phyloP scores from a whole-genome alignment of 306 rosid species.

The Senna siamea region DNA sequence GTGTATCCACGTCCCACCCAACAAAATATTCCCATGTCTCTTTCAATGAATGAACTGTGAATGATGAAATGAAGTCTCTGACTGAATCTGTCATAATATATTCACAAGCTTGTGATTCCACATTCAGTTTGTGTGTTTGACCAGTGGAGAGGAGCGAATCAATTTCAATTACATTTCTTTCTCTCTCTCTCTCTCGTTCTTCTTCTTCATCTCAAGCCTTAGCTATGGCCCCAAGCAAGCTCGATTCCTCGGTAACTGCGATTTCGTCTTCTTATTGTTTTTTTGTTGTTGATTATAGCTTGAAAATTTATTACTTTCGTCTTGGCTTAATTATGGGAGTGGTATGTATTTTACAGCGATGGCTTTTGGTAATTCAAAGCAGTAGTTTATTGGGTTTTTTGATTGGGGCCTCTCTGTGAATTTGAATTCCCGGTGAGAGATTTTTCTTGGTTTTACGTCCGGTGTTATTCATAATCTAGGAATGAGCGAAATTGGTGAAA shows the following conservation, averaged over 20 bases:
- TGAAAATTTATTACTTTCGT: not conserved
- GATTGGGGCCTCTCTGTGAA: constrained; percentile 13
- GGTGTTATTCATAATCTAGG: not conserved
- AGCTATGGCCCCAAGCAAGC: constrained; percentile 84
- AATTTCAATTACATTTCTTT: not conserved
- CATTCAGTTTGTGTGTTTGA: not conserved
- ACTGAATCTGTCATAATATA: not conserved
- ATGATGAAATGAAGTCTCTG: not conserved
- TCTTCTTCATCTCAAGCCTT: constrained; percentile 15
- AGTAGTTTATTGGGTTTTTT: constrained; percentile 8
- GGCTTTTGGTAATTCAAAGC: constrained; percentile 1
- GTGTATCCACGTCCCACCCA: not conserved
- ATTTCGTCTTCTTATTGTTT: constrained; percentile 26
- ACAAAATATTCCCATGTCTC: not conserved
- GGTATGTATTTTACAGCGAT: constrained; percentile 25
- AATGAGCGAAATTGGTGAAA: not conserved
- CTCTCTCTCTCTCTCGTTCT: constrained; percentile 22
- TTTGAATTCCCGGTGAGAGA: not conserved
- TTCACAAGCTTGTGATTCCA: not conserved
- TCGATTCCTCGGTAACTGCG: constrained; percentile 67
- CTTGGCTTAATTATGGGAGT: not conserved
- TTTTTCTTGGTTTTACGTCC: not conserved
- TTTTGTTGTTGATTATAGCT: constrained; percentile 29
- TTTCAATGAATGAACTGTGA: not conserved
- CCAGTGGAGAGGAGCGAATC: constrained; percentile 21